Base-by-base conservation (phyloP, 2,329 filamentous ascomycete genomes). In the Ceratocystis destructans region DNA sequence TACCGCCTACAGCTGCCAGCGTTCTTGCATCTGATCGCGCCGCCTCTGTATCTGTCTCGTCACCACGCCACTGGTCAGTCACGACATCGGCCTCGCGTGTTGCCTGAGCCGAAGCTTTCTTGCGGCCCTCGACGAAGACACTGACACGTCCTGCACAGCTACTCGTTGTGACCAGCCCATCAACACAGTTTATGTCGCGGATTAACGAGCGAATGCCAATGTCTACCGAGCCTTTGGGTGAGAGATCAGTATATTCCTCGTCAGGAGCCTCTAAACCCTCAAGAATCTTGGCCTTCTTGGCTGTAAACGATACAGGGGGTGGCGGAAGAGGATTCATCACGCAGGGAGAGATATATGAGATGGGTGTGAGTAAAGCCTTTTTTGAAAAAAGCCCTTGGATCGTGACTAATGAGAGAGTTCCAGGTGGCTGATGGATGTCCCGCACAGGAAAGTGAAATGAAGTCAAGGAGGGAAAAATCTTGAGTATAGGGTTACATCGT, bases 61-160 rank as follows among this genome's bases (percentile, higher is more conserved):
- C 71, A 17, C 71, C 37, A 41, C 37, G 37, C 37, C 37, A 41
- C 12, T 15, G 37, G 3, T 12, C 37, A 15, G 37, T 41, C 37
- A 41, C 37, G 10, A 41, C 12, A 15, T 41, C 37, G 37, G 37
- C 69, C 2, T 68, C 69, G 15, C 62, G 65, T 28, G 70, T n/a
- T 25, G 33, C 50, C 15, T 20, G 41, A 31, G 20, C 31, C 22
- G 48, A 57, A 70, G 84, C 87, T 57, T 77, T 78, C 0, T 66
- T 66, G 50, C 62, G 61, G 7, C 92, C 92, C 76, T 96, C 93
- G 0, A 95, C 78, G 72, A 95, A 97, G 3, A 96, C 88, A 70
- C 88, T 92, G 61, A 95, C 83, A 64, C 93, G 81, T 0, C 93
- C 93, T 1, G 90, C 89, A 74, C 93, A 97, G 75, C 91, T 96